Conservation (phyloP, 2,329 filamentous ascomycete genomes). For the Calonectria hongkongensis region DNA sequence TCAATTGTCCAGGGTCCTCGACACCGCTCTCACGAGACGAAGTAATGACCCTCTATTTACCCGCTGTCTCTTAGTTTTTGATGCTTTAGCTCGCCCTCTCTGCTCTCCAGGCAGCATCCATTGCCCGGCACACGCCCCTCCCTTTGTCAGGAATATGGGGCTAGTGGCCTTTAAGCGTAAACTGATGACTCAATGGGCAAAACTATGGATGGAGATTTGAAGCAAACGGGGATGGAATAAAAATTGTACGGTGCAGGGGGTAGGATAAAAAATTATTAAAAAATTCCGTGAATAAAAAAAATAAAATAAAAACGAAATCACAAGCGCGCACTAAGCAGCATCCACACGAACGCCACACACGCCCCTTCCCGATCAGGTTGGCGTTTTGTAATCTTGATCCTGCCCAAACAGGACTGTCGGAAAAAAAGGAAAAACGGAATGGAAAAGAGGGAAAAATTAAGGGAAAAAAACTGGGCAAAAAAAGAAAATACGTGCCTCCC, state of each 20-base stretch:
- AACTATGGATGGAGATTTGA: slow-evolving; percentile 13
- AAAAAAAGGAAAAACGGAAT: slow-evolving; percentile 18
- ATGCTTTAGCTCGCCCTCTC: slow-evolving; percentile 28
- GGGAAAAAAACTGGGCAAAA: no score
- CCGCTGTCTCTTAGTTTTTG: slow-evolving; percentile 46
- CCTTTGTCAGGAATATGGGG: slow-evolving; percentile 15
- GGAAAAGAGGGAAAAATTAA: slow-evolving; percentile 14
- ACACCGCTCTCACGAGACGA: slow-evolving; percentile 30
- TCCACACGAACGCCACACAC: slow-evolving; percentile 24
- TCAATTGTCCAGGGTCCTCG: slow-evolving; percentile 17
- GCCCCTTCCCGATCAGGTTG: slow-evolving; percentile 5
- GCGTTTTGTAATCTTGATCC: slow-evolving; percentile 33
- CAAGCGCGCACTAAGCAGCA: slow-evolving; percentile 19
- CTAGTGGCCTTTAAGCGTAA: slow-evolving; percentile 29
- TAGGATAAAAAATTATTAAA: slow-evolving; percentile 4
- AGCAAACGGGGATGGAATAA: neutral
- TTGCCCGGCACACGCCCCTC: slow-evolving; percentile 21
- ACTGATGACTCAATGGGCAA: slow-evolving; percentile 30
- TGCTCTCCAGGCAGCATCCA: slow-evolving; percentile 31
- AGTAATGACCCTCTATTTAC: slow-evolving; percentile 41
- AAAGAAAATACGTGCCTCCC: neutral
- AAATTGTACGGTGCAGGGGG: slow-evolving; percentile 1
- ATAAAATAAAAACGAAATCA: slow-evolving; percentile 10
- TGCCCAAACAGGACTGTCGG: slow-evolving; percentile 20
- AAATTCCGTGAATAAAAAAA: slow-evolving; percentile 13